These are phyloP conservation scores for Vigna mungo DNA, from an alignment of 306 rosid genomes.

Conservation along the genomic window DNA sequence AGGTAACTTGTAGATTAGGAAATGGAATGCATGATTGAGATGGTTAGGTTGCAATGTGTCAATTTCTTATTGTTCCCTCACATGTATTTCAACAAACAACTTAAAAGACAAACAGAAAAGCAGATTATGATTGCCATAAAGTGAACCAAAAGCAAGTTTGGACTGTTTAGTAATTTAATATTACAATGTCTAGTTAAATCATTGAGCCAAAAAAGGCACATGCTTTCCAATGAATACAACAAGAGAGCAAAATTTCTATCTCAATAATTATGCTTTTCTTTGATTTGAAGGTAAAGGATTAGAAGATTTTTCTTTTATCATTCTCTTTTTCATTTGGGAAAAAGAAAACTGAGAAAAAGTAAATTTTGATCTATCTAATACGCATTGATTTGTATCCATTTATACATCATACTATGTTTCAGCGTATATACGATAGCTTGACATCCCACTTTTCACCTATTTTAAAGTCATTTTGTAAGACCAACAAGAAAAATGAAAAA, in stretches of 20 bases:
- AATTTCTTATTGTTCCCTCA: not conserved
- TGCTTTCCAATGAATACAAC: constrained; percentile 13
- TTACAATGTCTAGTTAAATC: constrained; percentile 6
- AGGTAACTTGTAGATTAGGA: constrained; percentile 22
- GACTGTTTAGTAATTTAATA: not conserved
- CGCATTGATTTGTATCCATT: not conserved
- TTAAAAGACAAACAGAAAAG: constrained; percentile 19
- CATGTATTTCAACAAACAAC: constrained; percentile 13
- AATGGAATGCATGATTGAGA: constrained; percentile 29
- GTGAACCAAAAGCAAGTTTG: constrained; percentile 26
- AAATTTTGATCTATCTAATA: not conserved
- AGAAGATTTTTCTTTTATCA: not conserved
- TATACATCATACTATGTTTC: too few relatives aligned
- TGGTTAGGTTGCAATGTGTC: constrained; percentile 3
- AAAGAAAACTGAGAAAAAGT: not conserved
- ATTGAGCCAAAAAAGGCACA: constrained; percentile 1
- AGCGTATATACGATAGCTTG: too few relatives aligned
- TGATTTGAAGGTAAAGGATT: constrained; percentile 18
- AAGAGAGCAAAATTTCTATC: not conserved
- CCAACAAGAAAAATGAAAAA: not conserved
- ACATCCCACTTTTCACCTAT: not conserved
- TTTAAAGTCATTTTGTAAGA: not conserved
- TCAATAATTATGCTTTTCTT: constrained; percentile 35
- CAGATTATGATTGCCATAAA: not conserved
- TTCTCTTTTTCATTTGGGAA: not conserved